Percentiles rank a stretch among this genome's conserved stretches.
Conservation (phyloP, 129 eudicot species). For the Ambrosia trifida region DNA sequence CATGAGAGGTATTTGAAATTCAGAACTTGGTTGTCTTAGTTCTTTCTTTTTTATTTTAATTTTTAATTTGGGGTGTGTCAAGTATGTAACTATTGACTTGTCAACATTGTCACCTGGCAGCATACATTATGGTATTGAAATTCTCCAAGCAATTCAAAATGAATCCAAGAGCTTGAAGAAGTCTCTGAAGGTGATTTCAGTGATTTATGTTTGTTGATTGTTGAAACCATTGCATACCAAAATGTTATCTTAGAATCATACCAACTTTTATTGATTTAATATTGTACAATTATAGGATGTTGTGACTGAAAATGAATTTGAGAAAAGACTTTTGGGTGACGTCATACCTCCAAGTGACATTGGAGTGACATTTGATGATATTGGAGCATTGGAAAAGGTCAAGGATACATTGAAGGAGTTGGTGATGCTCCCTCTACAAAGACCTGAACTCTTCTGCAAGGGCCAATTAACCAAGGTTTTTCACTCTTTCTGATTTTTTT, state of each 20-base stretch:
- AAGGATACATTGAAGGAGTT: conserved; percentile 95
- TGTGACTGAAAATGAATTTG: conserved; percentile 90
- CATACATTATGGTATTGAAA: conserved; percentile 63
- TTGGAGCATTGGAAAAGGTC: conserved; percentile 96
- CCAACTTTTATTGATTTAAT: conserved; percentile 4
- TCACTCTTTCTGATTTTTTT: conserved; percentile 5
- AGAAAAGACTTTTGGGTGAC: conserved; percentile 85
- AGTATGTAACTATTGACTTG: conserved; percentile 14
- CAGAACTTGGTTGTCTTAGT: background rate
- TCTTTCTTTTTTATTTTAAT: background rate
- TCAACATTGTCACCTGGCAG: conserved; percentile 42
- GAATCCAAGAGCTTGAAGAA: conserved; percentile 89
- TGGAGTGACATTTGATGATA: conserved; percentile 97
- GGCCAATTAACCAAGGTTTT: conserved; percentile 89
- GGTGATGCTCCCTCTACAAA: conserved; percentile 94
- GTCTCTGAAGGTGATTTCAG: conserved; percentile 70
- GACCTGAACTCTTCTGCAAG: conserved; percentile 97
- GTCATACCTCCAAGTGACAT: conserved; percentile 93
- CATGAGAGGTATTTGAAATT: conserved; percentile 59
- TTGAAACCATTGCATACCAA: conserved; percentile 18
- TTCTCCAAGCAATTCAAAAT: conserved; percentile 65
- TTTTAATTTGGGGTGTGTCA: conserved; percentile 6
- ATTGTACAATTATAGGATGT: conserved; percentile 62
- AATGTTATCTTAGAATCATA: conserved; percentile 1
- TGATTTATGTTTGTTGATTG: conserved; percentile 13